phyloP scores from a whole-genome alignment of 352 stramenopile genomes.

The Pilasporangium apinafurcum region DNA sequence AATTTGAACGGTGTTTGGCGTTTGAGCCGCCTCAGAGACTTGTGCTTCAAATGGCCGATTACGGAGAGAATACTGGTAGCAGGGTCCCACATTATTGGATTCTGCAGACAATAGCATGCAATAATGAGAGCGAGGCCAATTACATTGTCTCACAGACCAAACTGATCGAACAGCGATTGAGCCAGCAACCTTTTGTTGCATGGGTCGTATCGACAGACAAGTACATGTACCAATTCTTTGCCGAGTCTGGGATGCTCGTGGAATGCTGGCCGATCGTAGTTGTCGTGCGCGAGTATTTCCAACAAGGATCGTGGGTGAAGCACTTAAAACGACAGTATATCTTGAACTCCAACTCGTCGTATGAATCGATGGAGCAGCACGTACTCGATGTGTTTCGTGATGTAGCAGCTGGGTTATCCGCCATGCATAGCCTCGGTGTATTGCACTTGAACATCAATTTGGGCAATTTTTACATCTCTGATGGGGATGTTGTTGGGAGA shows the following conservation, averaged over 20 bases:
- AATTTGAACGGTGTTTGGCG: slow-evolving; percentile 38
- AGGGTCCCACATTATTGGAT: slow-evolving; percentile 15
- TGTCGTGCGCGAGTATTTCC: slow-evolving; percentile 35
- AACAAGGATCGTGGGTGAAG: slow-evolving; percentile 23
- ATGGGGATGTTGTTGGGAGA: background rate
- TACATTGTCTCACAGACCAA: slow-evolving; percentile 26
- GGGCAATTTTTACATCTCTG: slow-evolving; percentile 31
- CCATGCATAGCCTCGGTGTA: slow-evolving; percentile 49
- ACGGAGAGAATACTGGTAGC: slow-evolving; percentile 2
- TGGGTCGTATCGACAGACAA: slow-evolving; percentile 20
- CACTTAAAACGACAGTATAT: slow-evolving; percentile 18
- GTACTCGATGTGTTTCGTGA: slow-evolving; percentile 31
- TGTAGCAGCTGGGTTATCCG: slow-evolving; percentile 34
- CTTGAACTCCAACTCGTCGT: background rate
- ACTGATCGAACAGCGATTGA: slow-evolving; percentile 24
- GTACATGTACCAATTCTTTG: slow-evolving; percentile 60
- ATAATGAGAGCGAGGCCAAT: slow-evolving; percentile 26
- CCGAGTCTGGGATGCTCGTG: slow-evolving; percentile 46
- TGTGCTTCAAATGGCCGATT: slow-evolving; percentile 24
- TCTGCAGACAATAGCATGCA: slow-evolving; percentile 40
- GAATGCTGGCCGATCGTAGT: slow-evolving; percentile 62
- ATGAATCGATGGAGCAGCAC: slow-evolving; percentile 20
- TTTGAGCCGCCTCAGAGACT: slow-evolving; percentile 31
- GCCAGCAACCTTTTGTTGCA: slow-evolving; percentile 31
- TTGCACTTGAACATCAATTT: slow-evolving; percentile 55